Conservation (phyloP, 768 basidiomycete species). For the Macrolepiota dolichaula region DNA sequence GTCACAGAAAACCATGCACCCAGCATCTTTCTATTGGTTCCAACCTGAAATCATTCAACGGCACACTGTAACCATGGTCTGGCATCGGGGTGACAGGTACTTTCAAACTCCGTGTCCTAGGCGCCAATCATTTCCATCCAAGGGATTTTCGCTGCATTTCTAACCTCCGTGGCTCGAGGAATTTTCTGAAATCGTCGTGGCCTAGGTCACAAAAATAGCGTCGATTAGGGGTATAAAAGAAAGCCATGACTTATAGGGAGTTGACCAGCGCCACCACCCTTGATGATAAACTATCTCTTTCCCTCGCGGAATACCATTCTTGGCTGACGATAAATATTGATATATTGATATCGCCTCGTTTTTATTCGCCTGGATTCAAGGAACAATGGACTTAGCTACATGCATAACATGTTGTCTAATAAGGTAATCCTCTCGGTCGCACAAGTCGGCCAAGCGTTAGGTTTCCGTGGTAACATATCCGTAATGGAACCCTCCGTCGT, state of each 20-base stretch:
- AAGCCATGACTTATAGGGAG: neutral
- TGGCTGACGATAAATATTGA: no score
- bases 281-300: neutral
- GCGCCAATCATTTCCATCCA: neutral
- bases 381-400: neutral
- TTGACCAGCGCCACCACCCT: neutral
- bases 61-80: neutral
- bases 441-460: neutral
- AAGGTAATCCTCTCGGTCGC: neutral
- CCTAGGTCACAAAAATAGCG: no score
- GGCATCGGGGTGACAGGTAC: neutral
- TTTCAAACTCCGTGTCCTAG: neutral
- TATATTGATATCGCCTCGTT: neutral
- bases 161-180: neutral
- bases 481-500: neutral
- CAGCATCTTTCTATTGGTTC: neutral
- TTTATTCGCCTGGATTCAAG: neutral
- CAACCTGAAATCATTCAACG: neutral
- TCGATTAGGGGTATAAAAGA: neutral
- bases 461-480: slow-evolving; percentile 22
- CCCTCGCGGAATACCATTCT: neutral
- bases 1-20: neutral
- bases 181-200: neutral
- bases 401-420: neutral
- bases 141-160: neutral